Base-by-base conservation (phyloP, 108 stramenopile species). In the Skeletonema grethae region DNA sequence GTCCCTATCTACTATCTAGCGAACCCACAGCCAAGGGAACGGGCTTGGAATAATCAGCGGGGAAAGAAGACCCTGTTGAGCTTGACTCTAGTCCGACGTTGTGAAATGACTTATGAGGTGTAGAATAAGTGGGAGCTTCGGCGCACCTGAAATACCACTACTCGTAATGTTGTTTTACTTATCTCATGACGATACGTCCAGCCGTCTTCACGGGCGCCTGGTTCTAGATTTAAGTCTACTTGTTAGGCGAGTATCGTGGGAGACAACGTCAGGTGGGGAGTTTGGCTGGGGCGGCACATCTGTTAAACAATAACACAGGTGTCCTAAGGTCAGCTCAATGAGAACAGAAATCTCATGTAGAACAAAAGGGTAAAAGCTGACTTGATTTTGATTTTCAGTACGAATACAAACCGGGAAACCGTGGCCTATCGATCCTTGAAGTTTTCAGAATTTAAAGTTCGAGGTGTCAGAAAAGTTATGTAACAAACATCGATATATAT, bases 31-130 rank as follows among this genome's bases (percentile, higher is more conserved):
- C n/a, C n/a, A n/a, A n/a, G n/a, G n/a, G n/a, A n/a, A n/a, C n/a
- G n/a, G n/a, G n/a, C n/a, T n/a, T n/a, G n/a, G n/a, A n/a, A n/a
- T n/a, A n/a, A n/a, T n/a, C n/a, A n/a, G n/a, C n/a, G n/a, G n/a
- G 78, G 75, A 92, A 94, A 96, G 92, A 96, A 96, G 95, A 96
- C 92, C 92, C 95, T 96, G 95, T 93, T 96, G 95, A 96, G 95
- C 91, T 96, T 93, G 95, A 93, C 95, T 96, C 95, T 93, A 93
- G 95, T 96, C 92, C 88, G 92, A 96, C 92, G 85, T 92, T 96
- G 95, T 96, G 92, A 93, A 93, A 92, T 90, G 95, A 93, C 95
- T 90, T 94, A 86, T 86, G 91, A 93, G 95, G 92, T 96, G 95
- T 96, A 94, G 95, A 88, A 96, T 94, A 96, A 88, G 93, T 90